Base-by-base conservation (phyloP, 1,139 yeast species). In the Yamadazyma triangularis region DNA sequence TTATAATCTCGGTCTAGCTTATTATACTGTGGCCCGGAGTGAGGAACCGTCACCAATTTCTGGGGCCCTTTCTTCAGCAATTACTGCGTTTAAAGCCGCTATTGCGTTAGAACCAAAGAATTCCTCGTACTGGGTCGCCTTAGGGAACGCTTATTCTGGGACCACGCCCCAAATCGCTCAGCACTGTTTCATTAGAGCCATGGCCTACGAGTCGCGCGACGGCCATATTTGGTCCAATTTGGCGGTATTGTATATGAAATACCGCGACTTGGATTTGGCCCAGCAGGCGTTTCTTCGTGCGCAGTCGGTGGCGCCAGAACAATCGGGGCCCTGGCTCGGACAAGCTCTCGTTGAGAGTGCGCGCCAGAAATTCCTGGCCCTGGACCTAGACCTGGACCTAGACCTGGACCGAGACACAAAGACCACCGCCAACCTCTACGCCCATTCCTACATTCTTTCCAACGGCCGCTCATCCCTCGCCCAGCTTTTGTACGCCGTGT, bases 181-280 rank as follows among this genome's bases (percentile, higher is more conserved):
- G 53, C 98, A 91, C 56, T 87, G 96, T 52, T 86, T 84, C 46
- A 84, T 93, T 43, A 82, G 86, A 40, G 91, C 96, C 0, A 60
- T 79, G 2, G 69, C 86, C 0, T 57, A 87, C 26, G 81, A 84
- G 32, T 73, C 84, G 4, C 73, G 77, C 35, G 86, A 85, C 40
- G 74, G 82, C 2, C 60, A 61, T 14, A 72, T 81, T 5, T 91
- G 96, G 96, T 72, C 79, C 12, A 86, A 87, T 44, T 62, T 91
- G 36, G 96, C 95, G 0, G 73, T 84, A 5, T 62, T 91, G 24
- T 89, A 85, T 43, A 60, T 89, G 39, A 66, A 74, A 28, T 69
- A 71, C 38, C 81, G 80, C 4, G 97, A 89, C 50, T 47, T 68
- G 4, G 79, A 74, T 31, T 69, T 91, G 26, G 93, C 97, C 0